Evolutionary conservation across 257 asterid species (phyloP).

Genomic region (Voacanga thouarsii): DNA sequence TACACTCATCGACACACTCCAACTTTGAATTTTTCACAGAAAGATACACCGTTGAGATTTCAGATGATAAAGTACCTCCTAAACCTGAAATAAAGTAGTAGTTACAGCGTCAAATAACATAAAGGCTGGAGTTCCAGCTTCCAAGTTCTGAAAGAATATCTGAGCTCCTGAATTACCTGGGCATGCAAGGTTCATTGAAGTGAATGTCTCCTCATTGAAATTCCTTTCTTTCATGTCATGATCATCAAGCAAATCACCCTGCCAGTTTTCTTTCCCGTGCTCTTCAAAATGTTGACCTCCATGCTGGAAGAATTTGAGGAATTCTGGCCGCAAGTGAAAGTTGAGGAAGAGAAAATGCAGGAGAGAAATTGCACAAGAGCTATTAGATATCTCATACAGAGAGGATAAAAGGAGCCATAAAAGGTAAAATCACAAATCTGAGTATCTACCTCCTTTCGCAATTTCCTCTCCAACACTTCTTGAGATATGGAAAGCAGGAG

Average conservation of each 20-base stretch:
- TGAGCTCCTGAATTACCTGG: conserved; percentile 20
- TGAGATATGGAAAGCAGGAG: conserved; percentile 74
- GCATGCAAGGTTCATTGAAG: conserved; percentile 17
- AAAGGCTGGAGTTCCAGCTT: conserved; percentile 8
- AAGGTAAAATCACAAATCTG: conserved; percentile 1
- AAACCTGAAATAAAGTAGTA: conserved; percentile 32
- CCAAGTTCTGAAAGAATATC: neutral
- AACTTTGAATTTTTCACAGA: conserved; percentile 65
- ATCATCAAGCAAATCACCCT: conserved; percentile 34
- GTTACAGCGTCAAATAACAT: conserved; percentile 16
- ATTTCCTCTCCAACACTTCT: conserved; percentile 52
- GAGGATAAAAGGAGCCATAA: neutral
- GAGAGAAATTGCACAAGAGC: conserved; percentile 3
- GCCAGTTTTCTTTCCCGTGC: conserved; percentile 45
- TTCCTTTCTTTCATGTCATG: conserved; percentile 24
- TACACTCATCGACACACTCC: conserved; percentile 80
- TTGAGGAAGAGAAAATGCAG: conserved; percentile 7
- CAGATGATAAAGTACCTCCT: conserved; percentile 61
- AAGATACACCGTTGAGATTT: conserved; percentile 62
- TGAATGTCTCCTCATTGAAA: conserved; percentile 12
- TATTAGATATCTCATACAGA: neutral
- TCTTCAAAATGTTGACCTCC: conserved; percentile 53
- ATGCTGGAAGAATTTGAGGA: conserved; percentile 52
- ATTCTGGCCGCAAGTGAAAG: conserved; percentile 39
- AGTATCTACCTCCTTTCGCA: conserved; percentile 52